Percentiles rank a stretch among this genome's conserved stretches.
Evolutionary conservation across 352 stramenopile genomes (phyloP).

Genomic region (Thraustochytrium striatum): DNA sequence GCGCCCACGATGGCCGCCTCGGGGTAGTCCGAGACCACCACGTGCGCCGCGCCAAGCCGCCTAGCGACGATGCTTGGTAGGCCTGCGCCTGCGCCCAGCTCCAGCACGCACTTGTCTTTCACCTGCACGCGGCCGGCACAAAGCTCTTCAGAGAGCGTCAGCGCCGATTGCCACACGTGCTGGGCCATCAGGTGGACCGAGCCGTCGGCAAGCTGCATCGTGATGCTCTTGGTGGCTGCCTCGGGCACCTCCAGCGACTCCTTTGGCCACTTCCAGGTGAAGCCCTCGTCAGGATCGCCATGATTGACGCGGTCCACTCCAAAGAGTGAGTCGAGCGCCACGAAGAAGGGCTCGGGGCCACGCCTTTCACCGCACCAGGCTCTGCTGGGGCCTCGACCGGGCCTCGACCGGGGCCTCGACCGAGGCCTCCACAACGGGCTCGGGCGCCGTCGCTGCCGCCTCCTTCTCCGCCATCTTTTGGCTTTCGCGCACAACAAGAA

Average conservation of each 20-base stretch:
- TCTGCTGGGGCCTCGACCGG: no score
- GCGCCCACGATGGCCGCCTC: conserved; percentile 36
- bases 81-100: conserved; percentile 41
- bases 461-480: no score
- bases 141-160: conserved; percentile 43
- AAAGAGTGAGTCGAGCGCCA: conserved; percentile 45
- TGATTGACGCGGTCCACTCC: conserved; percentile 43
- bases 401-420: no score
- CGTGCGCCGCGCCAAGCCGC: not conserved
- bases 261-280: conserved; percentile 8
- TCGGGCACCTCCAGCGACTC: not conserved
- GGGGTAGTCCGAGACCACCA: conserved; percentile 44
- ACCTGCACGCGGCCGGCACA: not conserved
- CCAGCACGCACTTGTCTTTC: conserved; percentile 10
- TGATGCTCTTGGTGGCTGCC: not conserved
- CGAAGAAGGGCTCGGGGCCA: not conserved
- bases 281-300: conserved; percentile 43
- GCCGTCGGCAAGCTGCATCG: conserved; percentile 17
- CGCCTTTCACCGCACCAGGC: no score
- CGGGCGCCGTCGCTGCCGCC: no score
- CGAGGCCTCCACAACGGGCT: no score
- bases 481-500: no score
- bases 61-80: conserved; percentile 10
- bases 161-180: conserved; percentile 41
- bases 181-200: conserved; percentile 45